These are phyloP conservation scores for Sporothrix brunneoviolacea DNA, from an alignment of 2,329 filamentous ascomycete species.

Conservation along the genomic window DNA sequence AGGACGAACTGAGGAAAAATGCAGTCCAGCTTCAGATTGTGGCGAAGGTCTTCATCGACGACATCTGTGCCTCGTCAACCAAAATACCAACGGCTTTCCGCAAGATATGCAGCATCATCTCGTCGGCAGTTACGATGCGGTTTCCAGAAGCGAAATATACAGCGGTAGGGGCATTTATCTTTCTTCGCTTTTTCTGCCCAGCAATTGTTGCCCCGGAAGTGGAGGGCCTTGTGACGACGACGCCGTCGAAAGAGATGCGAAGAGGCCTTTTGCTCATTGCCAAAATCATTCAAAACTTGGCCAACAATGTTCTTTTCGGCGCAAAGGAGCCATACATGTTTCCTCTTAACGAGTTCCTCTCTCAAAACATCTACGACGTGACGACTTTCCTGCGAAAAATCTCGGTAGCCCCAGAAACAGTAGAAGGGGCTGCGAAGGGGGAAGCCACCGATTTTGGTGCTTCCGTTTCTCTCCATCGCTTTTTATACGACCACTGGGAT, in stretches of 20 bases:
- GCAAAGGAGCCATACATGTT: conserved; percentile 69
- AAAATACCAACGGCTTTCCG: conserved; percentile 58
- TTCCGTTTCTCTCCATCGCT: conserved; percentile 62
- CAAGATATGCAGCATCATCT: conserved; percentile 63
- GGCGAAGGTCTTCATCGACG: conserved; percentile 64
- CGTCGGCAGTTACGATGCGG: conserved; percentile 52
- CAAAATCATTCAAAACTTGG: conserved; percentile 64
- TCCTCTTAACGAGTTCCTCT: conserved; percentile 61
- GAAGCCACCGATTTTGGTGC: conserved; percentile 63
- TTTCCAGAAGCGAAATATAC: conserved; percentile 67
- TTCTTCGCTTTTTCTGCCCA: conserved; percentile 65
- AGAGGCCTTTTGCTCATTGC: conserved; percentile 62
- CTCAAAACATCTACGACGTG: conserved; percentile 61
- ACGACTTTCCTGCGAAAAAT: conserved; percentile 62
- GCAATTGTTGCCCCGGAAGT: conserved; percentile 64
- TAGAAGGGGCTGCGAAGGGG: conserved; percentile 33
- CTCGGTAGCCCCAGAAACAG: conserved; percentile 48
- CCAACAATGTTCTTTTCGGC: conserved; percentile 65
- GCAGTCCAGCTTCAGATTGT: conserved; percentile 59
- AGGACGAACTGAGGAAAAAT: conserved; percentile 60
- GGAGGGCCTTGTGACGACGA: conserved; percentile 54
- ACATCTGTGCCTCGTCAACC: conserved; percentile 57
- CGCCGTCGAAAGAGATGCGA: conserved; percentile 63
- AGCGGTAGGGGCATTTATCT: conserved; percentile 64
- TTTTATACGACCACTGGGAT: conserved; percentile 67